Conservation (phyloP, 345 rosid genomes). For the Acer negundo region DNA sequence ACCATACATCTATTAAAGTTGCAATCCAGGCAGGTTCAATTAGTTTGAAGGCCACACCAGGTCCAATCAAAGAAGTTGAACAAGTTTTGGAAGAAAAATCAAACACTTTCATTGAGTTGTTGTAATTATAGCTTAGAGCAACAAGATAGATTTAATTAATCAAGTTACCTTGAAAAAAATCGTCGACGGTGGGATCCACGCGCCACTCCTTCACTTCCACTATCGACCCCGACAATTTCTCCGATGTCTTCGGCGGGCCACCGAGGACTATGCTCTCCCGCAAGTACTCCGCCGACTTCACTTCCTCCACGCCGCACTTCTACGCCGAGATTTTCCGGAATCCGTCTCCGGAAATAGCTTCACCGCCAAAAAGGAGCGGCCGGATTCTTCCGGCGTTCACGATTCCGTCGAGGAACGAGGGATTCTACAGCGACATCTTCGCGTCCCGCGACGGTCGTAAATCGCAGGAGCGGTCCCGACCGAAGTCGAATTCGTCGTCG, state of each 20-base stretch:
- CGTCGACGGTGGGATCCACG: not conserved
- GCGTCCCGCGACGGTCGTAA: conserved; percentile 40
- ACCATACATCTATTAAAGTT: too few species aligned
- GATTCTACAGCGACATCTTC: conserved; percentile 70
- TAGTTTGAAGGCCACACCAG: too few species aligned
- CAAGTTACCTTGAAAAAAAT: not conserved
- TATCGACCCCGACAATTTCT: conserved; percentile 57
- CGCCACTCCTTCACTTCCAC: conserved; percentile 31
- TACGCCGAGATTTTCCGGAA: conserved; percentile 70
- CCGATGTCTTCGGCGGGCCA: conserved; percentile 94
- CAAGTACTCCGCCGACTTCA: conserved; percentile 62
- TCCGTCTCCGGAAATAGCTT: conserved; percentile 31
- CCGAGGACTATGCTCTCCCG: conserved; percentile 67
- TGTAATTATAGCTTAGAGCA: not conserved
- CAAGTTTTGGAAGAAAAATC: not conserved
- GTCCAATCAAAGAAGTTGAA: not conserved
- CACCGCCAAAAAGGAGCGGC: conserved; percentile 43
- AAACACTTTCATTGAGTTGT: not conserved
- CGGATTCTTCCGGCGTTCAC: conserved; percentile 64
- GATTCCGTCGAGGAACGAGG: conserved; percentile 57
- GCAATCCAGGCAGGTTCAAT: too few species aligned
- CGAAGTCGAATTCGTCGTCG: conserved; percentile 73
- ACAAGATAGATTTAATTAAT: not conserved
- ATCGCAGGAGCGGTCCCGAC: conserved; percentile 55
- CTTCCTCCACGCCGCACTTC: conserved; percentile 37